Evolutionary conservation across 345 rosid species (phyloP), one percentile per base, ranked within the genome.

Genomic region (Acer yangbiense): DNA sequence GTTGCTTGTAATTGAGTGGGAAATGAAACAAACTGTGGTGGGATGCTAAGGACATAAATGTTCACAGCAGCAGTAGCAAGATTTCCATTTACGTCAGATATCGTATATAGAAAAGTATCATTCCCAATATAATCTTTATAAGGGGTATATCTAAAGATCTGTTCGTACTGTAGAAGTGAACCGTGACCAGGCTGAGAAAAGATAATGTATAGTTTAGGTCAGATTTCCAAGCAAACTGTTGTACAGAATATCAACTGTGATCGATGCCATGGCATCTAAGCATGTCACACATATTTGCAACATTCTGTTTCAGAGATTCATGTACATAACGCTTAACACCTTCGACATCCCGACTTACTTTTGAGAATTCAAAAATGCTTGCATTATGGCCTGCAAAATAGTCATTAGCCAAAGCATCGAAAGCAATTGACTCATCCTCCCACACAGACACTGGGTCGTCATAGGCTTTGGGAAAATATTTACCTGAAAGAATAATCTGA

Each of bases 401-500:
- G 88, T 96, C 99, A 60, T 96, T 96, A 61, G 76, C 90, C 61
- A 96, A 72, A 58, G 85, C 84, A 81, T 94, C 88, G 67, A 94
- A 89, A 54, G 92, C 89, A 64, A 90, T 76, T 2, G 99, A 96
- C 76, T 96, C 97, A 50, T 96, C 97, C 88, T 96, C 99, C 95
- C 91, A 88, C 7, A 91, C 91, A 18, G 82, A 83, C 50, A 88
- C 77, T 32, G 61, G 68, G 79, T 96, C 98, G 82, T 89, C 88
- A 23, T 80, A 84, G 68, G 97, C 93, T 86, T 76, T 92, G 7
- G 99, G 99, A 80, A 96, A 96, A 80, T 93, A 95, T 74, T 87
- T 90, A 80, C 83, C 99, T 96, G 83, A 20, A 74, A 69, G 54
- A 69, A 44, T 20, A 63, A 61, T 7, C 70, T 41, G 5, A 3